A percentile compares a stretch with the other conserved stretches of the same genome.
phyloP scores from a whole-genome alignment of 192 early-diverging fungal species.

The Thoreauomyces humboldtii region DNA sequence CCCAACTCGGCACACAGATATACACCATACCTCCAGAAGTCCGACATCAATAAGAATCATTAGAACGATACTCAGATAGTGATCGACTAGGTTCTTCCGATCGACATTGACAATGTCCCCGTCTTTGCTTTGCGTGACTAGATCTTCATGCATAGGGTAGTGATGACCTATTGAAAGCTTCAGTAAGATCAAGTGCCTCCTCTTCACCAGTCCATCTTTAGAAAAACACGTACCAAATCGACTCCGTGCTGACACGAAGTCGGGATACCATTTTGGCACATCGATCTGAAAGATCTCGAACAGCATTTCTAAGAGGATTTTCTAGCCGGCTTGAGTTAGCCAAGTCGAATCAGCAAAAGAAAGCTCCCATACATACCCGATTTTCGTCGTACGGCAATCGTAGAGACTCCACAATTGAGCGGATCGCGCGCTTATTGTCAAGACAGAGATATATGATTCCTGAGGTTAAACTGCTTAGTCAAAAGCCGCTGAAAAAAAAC shows the following conservation, averaged over 20 bases:
- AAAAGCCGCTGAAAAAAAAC: background rate
- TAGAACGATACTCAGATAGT: conserved; percentile 68
- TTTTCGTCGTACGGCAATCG: conserved; percentile 68
- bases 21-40: conserved; percentile 42
- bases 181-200: background rate
- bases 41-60: conserved; percentile 77
- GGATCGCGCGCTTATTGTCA: conserved; percentile 67
- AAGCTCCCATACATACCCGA: conserved; percentile 41
- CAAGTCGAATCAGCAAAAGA: conserved; percentile 11
- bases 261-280: conserved; percentile 53
- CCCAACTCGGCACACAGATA: background rate
- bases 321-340: conserved; percentile 40
- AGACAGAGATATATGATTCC: conserved; percentile 75
- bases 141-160: conserved; percentile 20
- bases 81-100: conserved; percentile 61
- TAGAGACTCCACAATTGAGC: conserved; percentile 68
- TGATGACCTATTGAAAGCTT: conserved; percentile 10
- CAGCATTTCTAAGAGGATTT: conserved; percentile 78
- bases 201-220: background rate
- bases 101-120: conserved; percentile 22
- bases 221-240: conserved; percentile 16
- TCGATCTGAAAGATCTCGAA: conserved; percentile 75
- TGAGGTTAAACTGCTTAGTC: background rate
- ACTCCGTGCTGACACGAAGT: conserved; percentile 16
- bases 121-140: background rate